Percentiles rank a stretch among this genome's conserved stretches.
Conservation (phyloP, 202 grass and related monocot genomes). For the Brachypodium distachyon region DNA sequence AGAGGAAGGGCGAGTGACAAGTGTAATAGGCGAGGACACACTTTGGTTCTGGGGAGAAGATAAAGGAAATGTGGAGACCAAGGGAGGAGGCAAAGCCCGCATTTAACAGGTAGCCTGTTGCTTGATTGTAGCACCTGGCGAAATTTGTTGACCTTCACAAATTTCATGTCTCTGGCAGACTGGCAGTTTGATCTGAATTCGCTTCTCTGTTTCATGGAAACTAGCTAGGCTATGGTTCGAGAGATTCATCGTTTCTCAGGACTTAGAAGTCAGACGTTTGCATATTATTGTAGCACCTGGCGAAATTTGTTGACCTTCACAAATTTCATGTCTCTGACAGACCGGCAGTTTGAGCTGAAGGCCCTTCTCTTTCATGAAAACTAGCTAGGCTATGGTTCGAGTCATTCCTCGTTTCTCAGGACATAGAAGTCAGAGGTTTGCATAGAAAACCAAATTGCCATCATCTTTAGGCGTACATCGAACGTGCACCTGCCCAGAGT, state of each 20-base stretch:
- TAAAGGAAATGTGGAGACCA: not conserved
- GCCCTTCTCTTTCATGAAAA: not conserved
- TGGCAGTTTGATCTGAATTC: not conserved
- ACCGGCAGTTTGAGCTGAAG: not conserved
- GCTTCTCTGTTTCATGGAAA: not conserved
- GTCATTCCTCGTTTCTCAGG: not conserved
- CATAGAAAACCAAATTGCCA: conserved; percentile 13
- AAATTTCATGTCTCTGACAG: not conserved
- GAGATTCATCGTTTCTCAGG: not conserved
- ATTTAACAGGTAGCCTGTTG: not conserved
- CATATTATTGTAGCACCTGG: not conserved
- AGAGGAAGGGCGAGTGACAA: not conserved
- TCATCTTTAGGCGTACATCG: not conserved
- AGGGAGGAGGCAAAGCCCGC: not conserved
- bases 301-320: not conserved
- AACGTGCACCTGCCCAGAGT: not conserved
- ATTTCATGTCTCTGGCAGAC: not conserved
- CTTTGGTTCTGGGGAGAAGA: not conserved
- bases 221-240: not conserved
- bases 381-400: not conserved
- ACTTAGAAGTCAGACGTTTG: conserved; percentile 23
- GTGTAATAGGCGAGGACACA: not conserved
- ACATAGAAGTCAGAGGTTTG: conserved; percentile 7
- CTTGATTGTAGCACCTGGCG: not conserved
- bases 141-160: not conserved